phyloP scores from a whole-genome alignment of 495 filamentous ascomycete genomes.

The Tuber umbilicatum region DNA sequence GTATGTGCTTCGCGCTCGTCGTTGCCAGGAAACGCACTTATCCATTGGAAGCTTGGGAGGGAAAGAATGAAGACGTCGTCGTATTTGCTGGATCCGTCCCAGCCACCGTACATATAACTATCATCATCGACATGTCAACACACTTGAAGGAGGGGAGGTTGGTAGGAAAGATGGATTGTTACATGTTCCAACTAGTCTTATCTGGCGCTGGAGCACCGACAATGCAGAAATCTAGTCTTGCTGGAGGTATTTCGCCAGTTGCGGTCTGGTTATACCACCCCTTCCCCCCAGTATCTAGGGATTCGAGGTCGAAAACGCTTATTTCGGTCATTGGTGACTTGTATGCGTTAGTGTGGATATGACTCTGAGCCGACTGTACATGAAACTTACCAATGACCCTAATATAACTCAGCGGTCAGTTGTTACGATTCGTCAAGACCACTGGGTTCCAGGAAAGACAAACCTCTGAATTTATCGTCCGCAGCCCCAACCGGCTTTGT shows the following conservation, averaged over 20 bases:
- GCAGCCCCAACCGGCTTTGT: not conserved
- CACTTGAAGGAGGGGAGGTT: not conserved
- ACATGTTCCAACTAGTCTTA: slow-evolving; percentile 52
- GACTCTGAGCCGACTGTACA: not conserved
- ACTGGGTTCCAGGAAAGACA: not conserved
- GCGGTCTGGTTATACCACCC: slow-evolving; percentile 54
- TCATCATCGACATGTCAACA: slow-evolving; percentile 1
- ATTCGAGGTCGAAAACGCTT: slow-evolving; percentile 26
- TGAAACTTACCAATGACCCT: not conserved
- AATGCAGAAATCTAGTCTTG: slow-evolving; percentile 51
- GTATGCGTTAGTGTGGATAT: not conserved
- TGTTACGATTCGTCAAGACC: not conserved
- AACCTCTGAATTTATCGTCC: slow-evolving; percentile 8
- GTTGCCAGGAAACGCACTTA: slow-evolving; percentile 14
- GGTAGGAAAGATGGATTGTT: not conserved
- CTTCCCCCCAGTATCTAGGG: slow-evolving; percentile 46
- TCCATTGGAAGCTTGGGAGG: slow-evolving; percentile 55
- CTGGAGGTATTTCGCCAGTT: slow-evolving; percentile 46
- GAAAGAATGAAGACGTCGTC: slow-evolving; percentile 56
- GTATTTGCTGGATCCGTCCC: slow-evolving; percentile 12
- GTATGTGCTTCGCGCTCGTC: slow-evolving; percentile 33
- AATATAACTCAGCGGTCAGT: not conserved
- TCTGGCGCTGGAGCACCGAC: slow-evolving; percentile 52
- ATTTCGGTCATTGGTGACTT: slow-evolving; percentile 23
- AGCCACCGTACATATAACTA: slow-evolving; percentile 33